A percentile compares a stretch with the other conserved stretches of the same genome.
Conservation (phyloP, 2,329 filamentous ascomycete species). For the Pyrenophora teres region DNA sequence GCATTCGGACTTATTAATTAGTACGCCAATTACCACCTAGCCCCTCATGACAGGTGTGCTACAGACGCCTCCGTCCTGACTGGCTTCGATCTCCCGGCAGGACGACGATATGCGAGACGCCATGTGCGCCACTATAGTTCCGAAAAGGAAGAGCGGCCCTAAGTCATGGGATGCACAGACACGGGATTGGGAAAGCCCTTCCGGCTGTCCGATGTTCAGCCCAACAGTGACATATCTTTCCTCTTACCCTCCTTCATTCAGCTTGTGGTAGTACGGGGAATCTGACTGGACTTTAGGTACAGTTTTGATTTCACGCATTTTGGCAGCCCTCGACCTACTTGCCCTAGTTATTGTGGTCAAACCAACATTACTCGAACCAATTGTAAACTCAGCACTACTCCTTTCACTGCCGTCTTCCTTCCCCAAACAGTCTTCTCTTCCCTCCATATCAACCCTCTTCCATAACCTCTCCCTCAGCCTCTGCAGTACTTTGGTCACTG, state of each 20-base stretch:
- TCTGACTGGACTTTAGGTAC: too few species aligned
- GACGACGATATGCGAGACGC: background rate
- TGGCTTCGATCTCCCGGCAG: background rate
- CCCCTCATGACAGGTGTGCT: background rate
- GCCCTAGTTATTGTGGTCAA: too few species aligned
- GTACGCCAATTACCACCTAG: background rate
- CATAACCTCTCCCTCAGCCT: slow-evolving; percentile 41
- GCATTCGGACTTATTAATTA: background rate
- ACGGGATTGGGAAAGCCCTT: too few species aligned
- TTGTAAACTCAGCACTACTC: slow-evolving; percentile 30
- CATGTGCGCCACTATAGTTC: background rate
- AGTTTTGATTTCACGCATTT: too few species aligned
- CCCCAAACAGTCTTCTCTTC: background rate
- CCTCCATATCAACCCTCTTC: slow-evolving; percentile 18
- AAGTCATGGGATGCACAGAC: too few species aligned
- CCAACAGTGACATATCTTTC: too few species aligned
- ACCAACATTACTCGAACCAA: slow-evolving; percentile 21
- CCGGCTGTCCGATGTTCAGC: too few species aligned
- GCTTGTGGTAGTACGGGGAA: too few species aligned
- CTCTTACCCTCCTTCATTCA: too few species aligned
- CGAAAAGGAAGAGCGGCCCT: too few species aligned
- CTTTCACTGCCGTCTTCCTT: slow-evolving; percentile 20
- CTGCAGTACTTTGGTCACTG: slow-evolving; percentile 37
- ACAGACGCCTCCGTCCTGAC: background rate
- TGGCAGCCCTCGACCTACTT: too few species aligned